Conservation (phyloP, 2,329 filamentous ascomycete species). For the Thielaviopsis punctulata region DNA sequence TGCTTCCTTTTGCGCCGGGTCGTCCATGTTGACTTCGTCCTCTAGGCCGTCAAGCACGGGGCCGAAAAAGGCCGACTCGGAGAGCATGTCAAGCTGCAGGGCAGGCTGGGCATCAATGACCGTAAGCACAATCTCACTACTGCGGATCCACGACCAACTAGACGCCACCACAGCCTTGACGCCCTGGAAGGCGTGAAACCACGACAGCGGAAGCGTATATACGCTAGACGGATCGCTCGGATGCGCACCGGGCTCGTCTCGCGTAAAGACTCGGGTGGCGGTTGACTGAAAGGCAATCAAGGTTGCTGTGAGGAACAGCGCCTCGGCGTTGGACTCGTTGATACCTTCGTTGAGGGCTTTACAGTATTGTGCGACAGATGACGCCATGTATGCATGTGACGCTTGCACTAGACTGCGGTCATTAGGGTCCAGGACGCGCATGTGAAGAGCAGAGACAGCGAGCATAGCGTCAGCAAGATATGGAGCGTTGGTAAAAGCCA, state of each 20-base stretch:
- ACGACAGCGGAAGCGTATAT: slow-evolving; percentile 43
- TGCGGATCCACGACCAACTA: slow-evolving; percentile 46
- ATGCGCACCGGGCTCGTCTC: slow-evolving; percentile 29
- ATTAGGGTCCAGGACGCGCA: slow-evolving; percentile 38
- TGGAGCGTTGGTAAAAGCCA: slow-evolving; percentile 40
- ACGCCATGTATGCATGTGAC: slow-evolving; percentile 48
- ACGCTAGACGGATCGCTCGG: slow-evolving; percentile 22
- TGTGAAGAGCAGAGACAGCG: slow-evolving; percentile 45
- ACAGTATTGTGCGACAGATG: slow-evolving; percentile 43
- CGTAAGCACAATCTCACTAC: slow-evolving; percentile 37
- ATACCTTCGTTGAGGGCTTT: slow-evolving; percentile 38
- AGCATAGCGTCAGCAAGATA: slow-evolving; percentile 47
- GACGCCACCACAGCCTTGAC: slow-evolving; percentile 47
- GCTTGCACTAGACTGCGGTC: slow-evolving; percentile 43
- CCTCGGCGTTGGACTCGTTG: slow-evolving; percentile 40
- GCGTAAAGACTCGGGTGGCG: slow-evolving; percentile 42
- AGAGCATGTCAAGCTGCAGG: slow-evolving; percentile 38
- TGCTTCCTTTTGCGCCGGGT: slow-evolving; percentile 11
- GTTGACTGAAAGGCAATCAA: slow-evolving; percentile 52
- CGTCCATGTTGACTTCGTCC: slow-evolving; percentile 27
- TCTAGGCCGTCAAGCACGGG: slow-evolving; percentile 40
- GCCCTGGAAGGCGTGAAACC: slow-evolving; percentile 51
- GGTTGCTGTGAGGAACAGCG: slow-evolving; percentile 43
- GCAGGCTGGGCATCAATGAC: slow-evolving; percentile 48
- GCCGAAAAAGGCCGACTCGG: slow-evolving; percentile 39